phyloP scores from a whole-genome alignment of 768 basidiomycete species.

The Thelephora aurantiotincta region DNA sequence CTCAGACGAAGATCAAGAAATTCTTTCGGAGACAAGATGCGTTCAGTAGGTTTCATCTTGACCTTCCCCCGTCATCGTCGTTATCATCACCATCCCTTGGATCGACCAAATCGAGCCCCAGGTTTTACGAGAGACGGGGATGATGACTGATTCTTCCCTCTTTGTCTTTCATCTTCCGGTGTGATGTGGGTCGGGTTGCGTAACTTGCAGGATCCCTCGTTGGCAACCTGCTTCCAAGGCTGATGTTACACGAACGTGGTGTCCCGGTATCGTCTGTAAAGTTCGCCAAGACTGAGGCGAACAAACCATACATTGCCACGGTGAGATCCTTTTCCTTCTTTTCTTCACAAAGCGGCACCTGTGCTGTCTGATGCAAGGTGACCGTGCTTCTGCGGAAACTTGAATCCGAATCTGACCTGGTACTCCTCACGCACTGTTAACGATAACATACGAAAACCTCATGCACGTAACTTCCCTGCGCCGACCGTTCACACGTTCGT shows the following conservation, averaged over 20 bases:
- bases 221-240: conserved; percentile 60
- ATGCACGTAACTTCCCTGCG: no score
- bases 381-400: no score
- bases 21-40: conserved; percentile 66
- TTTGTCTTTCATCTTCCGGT: not conserved
- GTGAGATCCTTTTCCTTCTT: conserved; percentile 24
- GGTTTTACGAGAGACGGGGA: no score
- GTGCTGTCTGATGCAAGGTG: no score
- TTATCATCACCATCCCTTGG: not conserved
- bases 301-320: conserved; percentile 54
- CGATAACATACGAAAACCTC: no score
- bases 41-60: conserved; percentile 36
- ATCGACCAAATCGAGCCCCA: not conserved
- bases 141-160: no score
- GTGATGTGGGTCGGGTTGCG: not conserved
- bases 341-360: not conserved
- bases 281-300: conserved; percentile 42
- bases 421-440: no score
- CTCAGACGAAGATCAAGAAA: conserved; percentile 40
- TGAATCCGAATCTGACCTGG: no score
- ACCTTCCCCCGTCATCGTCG: not conserved
- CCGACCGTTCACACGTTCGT: no score
- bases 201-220: conserved; percentile 48
- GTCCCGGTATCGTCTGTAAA: conserved; percentile 29
- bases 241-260: conserved; percentile 45